Conservation (phyloP, 148 eudicot species). For the Mesembryanthemum crystallinum region DNA sequence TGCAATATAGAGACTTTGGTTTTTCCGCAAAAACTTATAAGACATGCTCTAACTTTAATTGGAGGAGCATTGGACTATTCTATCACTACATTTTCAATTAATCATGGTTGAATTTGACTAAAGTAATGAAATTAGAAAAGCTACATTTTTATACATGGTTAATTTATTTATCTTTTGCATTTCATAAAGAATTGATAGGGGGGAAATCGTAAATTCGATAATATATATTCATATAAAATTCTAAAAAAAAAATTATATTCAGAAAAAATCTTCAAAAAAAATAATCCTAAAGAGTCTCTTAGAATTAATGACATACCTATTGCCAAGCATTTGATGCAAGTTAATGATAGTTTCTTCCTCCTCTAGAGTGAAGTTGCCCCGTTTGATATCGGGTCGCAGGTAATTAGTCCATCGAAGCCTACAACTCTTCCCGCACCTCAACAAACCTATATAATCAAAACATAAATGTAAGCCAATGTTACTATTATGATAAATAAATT, state of each 20-base stretch:
- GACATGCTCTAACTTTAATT: no score
- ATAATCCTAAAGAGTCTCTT: no score
- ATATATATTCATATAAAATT: no score
- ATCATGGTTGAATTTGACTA: slow-evolving; percentile 1
- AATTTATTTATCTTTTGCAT: no score
- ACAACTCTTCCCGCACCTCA: slow-evolving; percentile 82
- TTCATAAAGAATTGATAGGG: no score
- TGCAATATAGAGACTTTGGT: no score
- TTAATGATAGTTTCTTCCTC: slow-evolving; percentile 62
- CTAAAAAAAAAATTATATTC: no score
- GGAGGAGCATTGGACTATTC: not conserved
- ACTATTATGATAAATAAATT: not conserved
- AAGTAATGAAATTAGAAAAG: no score
- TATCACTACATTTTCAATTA: not conserved
- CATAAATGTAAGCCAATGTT: not conserved
- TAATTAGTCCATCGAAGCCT: slow-evolving; percentile 71
- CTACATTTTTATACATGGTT: no score
- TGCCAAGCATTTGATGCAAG: slow-evolving; percentile 60
- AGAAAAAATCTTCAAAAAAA: not conserved
- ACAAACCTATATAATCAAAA: slow-evolving; percentile 41
- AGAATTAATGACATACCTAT: slow-evolving; percentile 38
- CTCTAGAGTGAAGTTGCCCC: slow-evolving; percentile 64
- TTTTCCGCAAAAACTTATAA: no score
- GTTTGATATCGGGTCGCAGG: slow-evolving; percentile 63
- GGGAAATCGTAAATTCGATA: no score